These are phyloP conservation scores for Aspergillus neoniger DNA, from an alignment of 2,329 filamentous ascomycete species.

Conservation along the genomic window DNA sequence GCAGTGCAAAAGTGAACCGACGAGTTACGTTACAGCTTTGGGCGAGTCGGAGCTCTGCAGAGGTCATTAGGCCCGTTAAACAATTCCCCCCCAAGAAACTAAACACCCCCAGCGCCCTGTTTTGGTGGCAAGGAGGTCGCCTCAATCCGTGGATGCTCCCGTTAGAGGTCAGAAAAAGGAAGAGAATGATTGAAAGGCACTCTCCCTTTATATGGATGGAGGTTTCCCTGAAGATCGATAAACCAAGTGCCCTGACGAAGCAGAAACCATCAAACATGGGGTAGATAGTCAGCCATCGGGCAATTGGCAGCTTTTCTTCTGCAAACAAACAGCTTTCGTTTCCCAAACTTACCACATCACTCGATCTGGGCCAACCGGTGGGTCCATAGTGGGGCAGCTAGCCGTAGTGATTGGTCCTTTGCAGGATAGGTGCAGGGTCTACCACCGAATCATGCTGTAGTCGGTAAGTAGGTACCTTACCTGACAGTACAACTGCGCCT, in stretches of 20 bases:
- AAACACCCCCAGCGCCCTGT: conserved; percentile 5
- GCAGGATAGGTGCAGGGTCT: conserved; percentile 3
- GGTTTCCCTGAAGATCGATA: too few relatives aligned
- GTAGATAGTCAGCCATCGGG: neutral
- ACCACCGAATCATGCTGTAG: neutral
- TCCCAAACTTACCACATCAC: neutral
- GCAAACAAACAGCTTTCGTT: neutral
- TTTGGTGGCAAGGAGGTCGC: conserved; percentile 1
- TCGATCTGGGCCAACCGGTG: conserved; percentile 6
- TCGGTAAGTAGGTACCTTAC: neutral
- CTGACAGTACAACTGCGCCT: neutral
- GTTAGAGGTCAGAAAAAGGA: neutral
- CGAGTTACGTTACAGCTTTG: conserved; percentile 22
- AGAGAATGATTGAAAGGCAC: neutral
- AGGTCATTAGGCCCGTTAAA: conserved; percentile 8
- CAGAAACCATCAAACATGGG: neutral
- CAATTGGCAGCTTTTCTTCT: neutral
- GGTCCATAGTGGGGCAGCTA: neutral
- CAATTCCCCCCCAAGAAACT: neutral
- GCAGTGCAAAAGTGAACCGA: conserved; percentile 33
- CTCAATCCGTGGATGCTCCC: neutral
- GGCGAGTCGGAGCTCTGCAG: conserved; percentile 15
- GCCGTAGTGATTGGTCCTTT: neutral
- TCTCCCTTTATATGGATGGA: neutral
- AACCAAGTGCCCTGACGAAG: too few relatives aligned